Evolutionary conservation across 306 rosid species (phyloP), one percentile per base, ranked within the genome.

Genomic region (Cicer cuneatum): DNA sequence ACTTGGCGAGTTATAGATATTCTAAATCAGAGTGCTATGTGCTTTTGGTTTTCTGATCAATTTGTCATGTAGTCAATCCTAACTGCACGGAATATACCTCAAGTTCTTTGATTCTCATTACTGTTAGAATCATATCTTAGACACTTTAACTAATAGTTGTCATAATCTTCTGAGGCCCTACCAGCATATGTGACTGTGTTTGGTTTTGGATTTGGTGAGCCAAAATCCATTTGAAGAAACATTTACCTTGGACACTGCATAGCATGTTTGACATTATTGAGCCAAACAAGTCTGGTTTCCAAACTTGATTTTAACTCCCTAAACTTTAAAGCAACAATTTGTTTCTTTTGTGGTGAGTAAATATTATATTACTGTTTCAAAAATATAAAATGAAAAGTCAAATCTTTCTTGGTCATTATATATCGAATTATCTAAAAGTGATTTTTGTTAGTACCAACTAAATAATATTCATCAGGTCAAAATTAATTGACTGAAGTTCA

Each of bases 101-200:
- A 51, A 78, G 69, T 77, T 57, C 51, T 84, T 61, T 16, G 71
- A 35, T 79, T 76, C 74, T 72, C 38, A 62, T 67, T 29, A 29
- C 35, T 29, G 35, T 29, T 49, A 71, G 79, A 59, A 62, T 68
- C 54, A 41, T 56, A 57, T 10, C 2, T 49, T 18, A 54, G 77
- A 41, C 64, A 84, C n/a, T 42, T 59, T 14, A 67, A 61, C 69
- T 72, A 72, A 52, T 18, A 62, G 73, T 54, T 69, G 75, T 63
- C 67, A 57, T 69, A 63, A 77, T 73, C 74, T 72, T 52, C 51
- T 40, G 68, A 21, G 87, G 78, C 59, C 69, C 81, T 73, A 73
- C 78, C 69, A 48, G 58, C 58, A 73, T 68, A 78, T 81, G 52
- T 49, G 46, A 37, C 74, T 37, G 16, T 10, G 62, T 69, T 69